Evolutionary conservation across 495 filamentous ascomycete species (phyloP), one percentile per base, ranked within the genome.

Genomic region (Penicillium robsamsonii): DNA sequence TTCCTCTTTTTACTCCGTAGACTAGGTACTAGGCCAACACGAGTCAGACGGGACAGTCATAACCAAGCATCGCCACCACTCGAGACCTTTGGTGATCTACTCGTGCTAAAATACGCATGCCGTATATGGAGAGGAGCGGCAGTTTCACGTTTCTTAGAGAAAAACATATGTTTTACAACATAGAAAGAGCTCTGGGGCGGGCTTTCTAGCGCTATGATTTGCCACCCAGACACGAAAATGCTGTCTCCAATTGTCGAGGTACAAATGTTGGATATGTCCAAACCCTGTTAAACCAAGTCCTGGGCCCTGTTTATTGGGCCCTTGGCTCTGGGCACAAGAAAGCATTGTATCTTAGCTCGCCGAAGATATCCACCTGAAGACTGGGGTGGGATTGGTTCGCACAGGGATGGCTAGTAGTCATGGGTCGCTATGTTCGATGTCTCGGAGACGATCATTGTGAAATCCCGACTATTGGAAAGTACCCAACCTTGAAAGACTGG

Each of bases 371-470:
- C 46, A 56, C 46, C 12, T 7, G 7, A 41, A 43, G 29, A 50
- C 46, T 13, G 15, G 46, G 54, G 5, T 56, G 11, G 54, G 35
- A 56, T 56, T 50, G 53, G 46, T 29, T 50, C 13, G 54, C 12
- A 35, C 29, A 53, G 4, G 50, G 41, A 33, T 45, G 30, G 2
- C 17, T 18, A 15, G 0, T 6, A 5, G 5, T 46, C 24, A n/a
- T 47, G 4, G 35, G n/a, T 20, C 15, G 35, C 17, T 22, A 40
- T 13, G 48, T 27, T 54, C 10, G 48, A 61, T 48, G 59, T 57
- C 59, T 61, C 55, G 27, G 46, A 27, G 50, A 30, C 47, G 40
- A 50, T 50, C 33, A 50, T 56, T 60, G 22, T 20, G 12, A 31
- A 24, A n/a, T 29, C 3, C 7, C 17, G 12, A 33, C 13, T 1